Evolutionary conservation across 1,284 basidiomycete species (phyloP).

Genomic region (Cryptococcus jaspeensis): DNA sequence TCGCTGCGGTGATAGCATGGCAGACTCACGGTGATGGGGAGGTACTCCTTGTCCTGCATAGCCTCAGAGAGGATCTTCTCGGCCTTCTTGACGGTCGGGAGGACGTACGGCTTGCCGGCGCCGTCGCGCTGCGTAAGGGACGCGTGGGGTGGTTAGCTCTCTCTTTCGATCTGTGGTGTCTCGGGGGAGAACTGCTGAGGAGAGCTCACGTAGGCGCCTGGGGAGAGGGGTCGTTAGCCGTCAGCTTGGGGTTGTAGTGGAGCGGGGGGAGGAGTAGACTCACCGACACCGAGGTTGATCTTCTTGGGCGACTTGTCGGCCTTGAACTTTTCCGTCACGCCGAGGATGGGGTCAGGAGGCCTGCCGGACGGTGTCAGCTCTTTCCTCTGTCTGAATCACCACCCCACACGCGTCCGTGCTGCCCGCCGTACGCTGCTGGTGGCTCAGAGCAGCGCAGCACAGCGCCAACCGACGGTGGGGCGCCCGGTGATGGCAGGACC

Average conservation of each 20-base stretch:
- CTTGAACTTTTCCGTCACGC: conserved; percentile 59
- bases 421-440: no score
- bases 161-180: not conserved
- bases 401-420: not conserved
- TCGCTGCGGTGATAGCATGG: not conserved
- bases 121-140: conserved; percentile 80
- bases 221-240: conserved; percentile 17
- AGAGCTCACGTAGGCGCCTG: conserved; percentile 47
- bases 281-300: conserved; percentile 95
- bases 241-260: not conserved
- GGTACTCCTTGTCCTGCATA: conserved; percentile 93
- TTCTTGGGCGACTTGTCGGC: conserved; percentile 85
- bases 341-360: conserved; percentile 37
- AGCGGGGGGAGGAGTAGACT: conserved; percentile 12
- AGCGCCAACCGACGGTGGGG: not conserved
- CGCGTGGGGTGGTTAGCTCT: conserved; percentile 4
- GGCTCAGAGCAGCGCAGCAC: no score
- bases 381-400: no score
- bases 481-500: not conserved
- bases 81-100: conserved; percentile 83
- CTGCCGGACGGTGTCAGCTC: conserved; percentile 10
- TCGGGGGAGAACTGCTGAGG: no score
- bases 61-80: conserved; percentile 60
- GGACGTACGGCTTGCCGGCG: conserved; percentile 91
- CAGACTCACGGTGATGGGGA: conserved; percentile 73